Evolutionary conservation across 208 protist genomes (phyloP), one percentile per base, ranked within the genome.

Genomic region (Acanthamoeba sp.): DNA sequence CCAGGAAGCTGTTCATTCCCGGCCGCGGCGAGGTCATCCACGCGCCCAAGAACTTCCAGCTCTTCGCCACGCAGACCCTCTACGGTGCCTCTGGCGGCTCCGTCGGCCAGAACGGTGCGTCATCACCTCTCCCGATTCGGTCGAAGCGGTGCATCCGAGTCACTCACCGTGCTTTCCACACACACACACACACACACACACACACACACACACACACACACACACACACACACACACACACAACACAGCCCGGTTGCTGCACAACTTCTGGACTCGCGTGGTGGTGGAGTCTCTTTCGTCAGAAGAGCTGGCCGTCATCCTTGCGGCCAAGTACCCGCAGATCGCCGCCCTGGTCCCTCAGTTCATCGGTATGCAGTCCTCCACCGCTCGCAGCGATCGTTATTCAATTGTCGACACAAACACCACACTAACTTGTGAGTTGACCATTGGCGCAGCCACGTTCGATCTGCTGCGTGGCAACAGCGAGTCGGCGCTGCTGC

Each of bases 1-100:
- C 97, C 55, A 94, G 98, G 20, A 97, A 96, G 32, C 96, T 99
- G 36, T 99, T 99, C 95, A 97, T 99, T 73, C 98, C 99, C 0
- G 98, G 99, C 45, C 98, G 99, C 90, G 99, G 98, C 94, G 97
- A 98, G 84, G 96, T 97, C 32, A 97, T 99, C 76, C 42, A 76
- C 16, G 98, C 98, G 1, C 59, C 96, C 16, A 94, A 91, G 34
- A 95, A 95, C 38, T 99, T 99, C 87, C 96, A 97, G 32, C 94
- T 99, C 4, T 98, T 98, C 87, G 97, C 96, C 20, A 99, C 98
- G 0, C 91, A 96, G 66, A 97, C 95, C n/a, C 52, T 97, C 48
- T 90, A 69, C 32, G 71, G 57, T 12, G 20, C 48, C 34, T 76
- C 48, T 14, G 52, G 38, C 45, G 36, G 40, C 24, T 82, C 80